Conservation (phyloP, 2,329 filamentous ascomycete species). For the Alternaria atra region DNA sequence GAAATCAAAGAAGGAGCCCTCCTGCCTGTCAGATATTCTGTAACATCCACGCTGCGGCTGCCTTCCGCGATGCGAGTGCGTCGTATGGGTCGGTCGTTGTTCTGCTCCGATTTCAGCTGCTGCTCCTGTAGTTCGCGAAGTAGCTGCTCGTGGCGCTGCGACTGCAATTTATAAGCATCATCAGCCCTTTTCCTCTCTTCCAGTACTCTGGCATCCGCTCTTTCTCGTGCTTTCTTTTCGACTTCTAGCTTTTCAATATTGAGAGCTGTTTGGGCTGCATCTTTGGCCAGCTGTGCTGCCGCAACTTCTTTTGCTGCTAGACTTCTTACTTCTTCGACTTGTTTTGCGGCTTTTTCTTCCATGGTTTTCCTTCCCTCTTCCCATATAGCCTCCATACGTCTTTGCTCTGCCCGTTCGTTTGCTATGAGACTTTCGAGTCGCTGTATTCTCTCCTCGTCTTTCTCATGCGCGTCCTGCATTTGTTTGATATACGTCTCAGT, state of each 20-base stretch:
- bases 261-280: background rate
- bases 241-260: background rate
- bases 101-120: background rate
- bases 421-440: slow-evolving; percentile 1
- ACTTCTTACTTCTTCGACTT: background rate
- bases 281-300: background rate
- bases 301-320: background rate
- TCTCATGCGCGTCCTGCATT: background rate
- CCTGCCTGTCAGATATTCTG: slow-evolving; percentile 23
- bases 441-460: background rate
- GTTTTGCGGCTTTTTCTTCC: background rate
- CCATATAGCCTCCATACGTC: background rate
- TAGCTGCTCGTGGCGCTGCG: slow-evolving; percentile 2
- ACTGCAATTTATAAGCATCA: background rate
- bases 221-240: background rate
- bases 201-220: background rate
- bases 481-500: slow-evolving; percentile 8
- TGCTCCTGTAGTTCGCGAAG: slow-evolving; percentile 2
- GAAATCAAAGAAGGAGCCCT: background rate
- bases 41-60: slow-evolving; percentile 28
- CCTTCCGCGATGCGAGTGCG: slow-evolving; percentile 25
- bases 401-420: background rate
- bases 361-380: background rate
- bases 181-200: background rate
- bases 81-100: slow-evolving; percentile 6